Conservation (phyloP, 352 stramenopile genomes). For the Saprolegnia diclina region DNA sequence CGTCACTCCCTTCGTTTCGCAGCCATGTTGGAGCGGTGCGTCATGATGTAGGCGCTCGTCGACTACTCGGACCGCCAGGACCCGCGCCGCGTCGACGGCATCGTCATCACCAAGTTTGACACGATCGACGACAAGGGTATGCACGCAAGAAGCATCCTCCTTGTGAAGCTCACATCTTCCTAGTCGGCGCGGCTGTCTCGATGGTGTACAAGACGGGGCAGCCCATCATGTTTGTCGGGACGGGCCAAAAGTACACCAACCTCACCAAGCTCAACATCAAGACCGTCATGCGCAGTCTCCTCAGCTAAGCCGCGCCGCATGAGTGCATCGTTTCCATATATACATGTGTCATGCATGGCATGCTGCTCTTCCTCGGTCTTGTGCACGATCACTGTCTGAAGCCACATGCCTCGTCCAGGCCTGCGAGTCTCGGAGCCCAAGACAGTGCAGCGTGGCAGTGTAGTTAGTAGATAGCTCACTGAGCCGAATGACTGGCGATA, state of each 20-base stretch:
- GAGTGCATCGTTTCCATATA: background rate
- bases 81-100: slow-evolving; percentile 93
- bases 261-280: slow-evolving; percentile 96
- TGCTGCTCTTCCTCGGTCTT: background rate
- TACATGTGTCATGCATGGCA: background rate
- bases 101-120: slow-evolving; percentile 99
- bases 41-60: slow-evolving; percentile 71
- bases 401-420: too few species aligned
- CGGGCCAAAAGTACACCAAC: slow-evolving; percentile 99
- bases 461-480: too few species aligned
- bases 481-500: too few species aligned
- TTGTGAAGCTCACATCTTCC: slow-evolving; percentile 10
- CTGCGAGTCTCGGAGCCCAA: too few species aligned
- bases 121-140: slow-evolving; percentile 97
- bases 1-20: slow-evolving; percentile 24
- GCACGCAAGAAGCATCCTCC: background rate
- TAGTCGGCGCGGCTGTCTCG: slow-evolving; percentile 97
- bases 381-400: too few species aligned
- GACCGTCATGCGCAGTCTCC: slow-evolving; percentile 93
- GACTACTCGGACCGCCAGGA: slow-evolving; percentile 81
- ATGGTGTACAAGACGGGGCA: slow-evolving; percentile 99
- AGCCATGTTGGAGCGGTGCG: slow-evolving; percentile 8
- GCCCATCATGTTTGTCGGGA: slow-evolving; percentile 98
- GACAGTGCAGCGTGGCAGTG: too few species aligned
- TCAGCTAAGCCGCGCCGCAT: slow-evolving; percentile 80